Evolutionary conservation across 2,329 filamentous ascomycete genomes (phyloP).

Genomic region (Aspergillus ibericus): DNA sequence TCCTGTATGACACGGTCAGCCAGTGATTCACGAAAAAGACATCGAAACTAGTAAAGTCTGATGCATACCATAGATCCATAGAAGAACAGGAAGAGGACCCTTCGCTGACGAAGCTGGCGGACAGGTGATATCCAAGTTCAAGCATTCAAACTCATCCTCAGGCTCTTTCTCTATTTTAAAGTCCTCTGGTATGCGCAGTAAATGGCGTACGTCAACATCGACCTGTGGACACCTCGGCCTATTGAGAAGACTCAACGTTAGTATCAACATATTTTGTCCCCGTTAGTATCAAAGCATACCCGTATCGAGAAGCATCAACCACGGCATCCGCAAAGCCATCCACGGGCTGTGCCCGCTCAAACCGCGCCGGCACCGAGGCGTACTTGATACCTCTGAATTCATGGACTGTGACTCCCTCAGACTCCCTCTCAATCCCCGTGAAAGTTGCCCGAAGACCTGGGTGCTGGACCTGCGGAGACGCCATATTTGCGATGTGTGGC

Average conservation of each 20-base stretch:
- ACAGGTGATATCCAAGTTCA: conserved; percentile 45
- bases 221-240: conserved; percentile 48
- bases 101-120: conserved; percentile 14
- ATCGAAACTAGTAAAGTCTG: too few relatives aligned
- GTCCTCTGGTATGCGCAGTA: conserved; percentile 45
- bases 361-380: conserved; percentile 30
- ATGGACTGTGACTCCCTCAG: conserved; percentile 19
- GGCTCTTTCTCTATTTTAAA: conserved; percentile 29
- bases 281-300: conserved; percentile 17
- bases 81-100: conserved; percentile 38
- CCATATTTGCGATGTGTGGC: conserved; percentile 18
- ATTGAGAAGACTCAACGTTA: conserved; percentile 1
- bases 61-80: conserved; percentile 48
- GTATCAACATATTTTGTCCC: neutral
- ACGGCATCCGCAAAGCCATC: conserved; percentile 26
- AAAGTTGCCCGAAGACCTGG: conserved; percentile 28
- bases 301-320: conserved; percentile 37
- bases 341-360: conserved; percentile 30
- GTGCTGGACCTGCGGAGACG: conserved; percentile 24
- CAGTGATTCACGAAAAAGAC: neutral
- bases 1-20: conserved; percentile 19
- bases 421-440: conserved; percentile 21
- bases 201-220: conserved; percentile 43
- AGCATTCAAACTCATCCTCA: conserved; percentile 47
- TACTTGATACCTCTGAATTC: conserved; percentile 36